Percentiles rank a stretch among this genome's conserved stretches.
Conservation (phyloP, 2,329 filamentous ascomycete genomes). For the Dactylonectria macrodidyma region DNA sequence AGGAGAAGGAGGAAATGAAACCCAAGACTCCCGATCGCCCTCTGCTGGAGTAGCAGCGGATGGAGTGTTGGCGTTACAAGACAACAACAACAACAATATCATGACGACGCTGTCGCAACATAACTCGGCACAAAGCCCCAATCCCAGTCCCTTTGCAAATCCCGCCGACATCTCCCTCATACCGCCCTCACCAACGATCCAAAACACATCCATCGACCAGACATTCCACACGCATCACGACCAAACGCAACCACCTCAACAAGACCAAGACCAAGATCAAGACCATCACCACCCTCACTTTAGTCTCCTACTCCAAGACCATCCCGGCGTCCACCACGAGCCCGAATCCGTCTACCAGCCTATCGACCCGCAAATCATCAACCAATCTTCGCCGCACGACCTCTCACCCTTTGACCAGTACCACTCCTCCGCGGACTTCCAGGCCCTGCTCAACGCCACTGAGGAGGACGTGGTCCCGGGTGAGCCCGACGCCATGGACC, state of each 20-base stretch:
- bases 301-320: constrained; percentile 51
- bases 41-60: constrained; percentile 33
- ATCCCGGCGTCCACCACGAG: constrained; percentile 51
- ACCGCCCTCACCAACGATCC: constrained; percentile 56
- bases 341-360: constrained; percentile 63
- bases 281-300: constrained; percentile 39
- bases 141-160: constrained; percentile 62
- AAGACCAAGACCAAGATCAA: constrained; percentile 41
- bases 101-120: constrained; percentile 47
- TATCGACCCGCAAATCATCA: constrained; percentile 74
- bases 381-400: constrained; percentile 54
- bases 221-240: constrained; percentile 44
- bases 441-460: constrained; percentile 66
- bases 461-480: constrained; percentile 55
- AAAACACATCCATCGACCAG: constrained; percentile 46
- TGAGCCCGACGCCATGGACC: constrained; percentile 59
- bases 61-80: constrained; percentile 50
- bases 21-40: constrained; percentile 36
- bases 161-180: constrained; percentile 63
- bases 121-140: constrained; percentile 48
- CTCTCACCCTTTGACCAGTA: constrained; percentile 58
- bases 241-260: constrained; percentile 38
- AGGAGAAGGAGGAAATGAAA: constrained; percentile 12
- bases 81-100: constrained; percentile 46
- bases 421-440: constrained; percentile 65